Evolutionary conservation across 2,329 filamentous ascomycete genomes (phyloP).

Genomic region (Alternaria longipes): DNA sequence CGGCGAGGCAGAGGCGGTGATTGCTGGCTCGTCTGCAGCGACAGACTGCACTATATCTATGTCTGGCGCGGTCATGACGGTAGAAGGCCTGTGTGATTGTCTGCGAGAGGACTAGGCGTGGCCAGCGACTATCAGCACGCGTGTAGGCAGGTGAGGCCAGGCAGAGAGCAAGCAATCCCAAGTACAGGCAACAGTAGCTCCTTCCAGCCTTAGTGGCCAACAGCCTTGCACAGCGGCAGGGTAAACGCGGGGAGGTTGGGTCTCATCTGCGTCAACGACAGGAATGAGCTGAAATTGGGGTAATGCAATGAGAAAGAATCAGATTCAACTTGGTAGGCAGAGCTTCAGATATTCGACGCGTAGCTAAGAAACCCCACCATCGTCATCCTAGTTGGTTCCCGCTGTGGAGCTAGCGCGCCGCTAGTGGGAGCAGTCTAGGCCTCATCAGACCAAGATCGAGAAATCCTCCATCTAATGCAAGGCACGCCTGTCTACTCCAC

Average conservation of each 20-base stretch:
- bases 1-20: slow-evolving; percentile 45
- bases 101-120: slow-evolving; percentile 29
- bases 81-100: slow-evolving; percentile 23
- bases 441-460: slow-evolving; percentile 5
- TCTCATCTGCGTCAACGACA: slow-evolving; percentile 40
- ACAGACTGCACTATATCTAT: slow-evolving; percentile 48
- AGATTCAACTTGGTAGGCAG: slow-evolving; percentile 55
- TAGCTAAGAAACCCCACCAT: slow-evolving; percentile 15
- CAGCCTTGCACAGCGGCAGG: slow-evolving; percentile 31
- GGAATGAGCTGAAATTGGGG: not conserved
- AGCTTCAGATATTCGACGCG: slow-evolving; percentile 57
- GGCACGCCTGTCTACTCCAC: slow-evolving; percentile 20
- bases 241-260: slow-evolving; percentile 24
- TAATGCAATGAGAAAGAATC: not conserved
- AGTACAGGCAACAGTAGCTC: slow-evolving; percentile 36
- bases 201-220: slow-evolving; percentile 36
- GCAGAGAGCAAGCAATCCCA: slow-evolving; percentile 33
- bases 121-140: slow-evolving; percentile 24
- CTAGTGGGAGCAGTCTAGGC: slow-evolving; percentile 15
- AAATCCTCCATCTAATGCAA: slow-evolving; percentile 22
- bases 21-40: slow-evolving; percentile 43
- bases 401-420: slow-evolving; percentile 11
- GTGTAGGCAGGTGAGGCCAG: slow-evolving; percentile 30
- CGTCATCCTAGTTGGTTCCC: slow-evolving; percentile 19
- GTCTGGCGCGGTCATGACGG: slow-evolving; percentile 47